Evolutionary conservation across 2,329 filamentous ascomycete species (phyloP).

Genomic region (Exophiala sp.): DNA sequence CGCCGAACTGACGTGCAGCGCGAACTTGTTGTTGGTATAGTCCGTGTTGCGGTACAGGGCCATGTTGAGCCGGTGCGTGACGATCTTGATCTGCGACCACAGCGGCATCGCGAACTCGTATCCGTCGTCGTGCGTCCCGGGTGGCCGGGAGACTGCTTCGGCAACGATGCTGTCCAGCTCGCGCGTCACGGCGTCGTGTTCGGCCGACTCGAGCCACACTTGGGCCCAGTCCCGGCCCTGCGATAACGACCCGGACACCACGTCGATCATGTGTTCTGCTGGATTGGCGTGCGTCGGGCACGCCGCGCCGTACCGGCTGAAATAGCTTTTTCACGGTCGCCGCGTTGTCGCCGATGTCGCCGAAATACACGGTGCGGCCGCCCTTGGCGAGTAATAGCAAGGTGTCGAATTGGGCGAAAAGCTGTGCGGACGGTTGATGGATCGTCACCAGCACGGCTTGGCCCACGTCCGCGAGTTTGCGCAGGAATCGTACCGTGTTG

Average conservation of each 20-base stretch:
- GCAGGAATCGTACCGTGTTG: slow-evolving; percentile 60
- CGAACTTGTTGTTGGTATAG: slow-evolving; percentile 60
- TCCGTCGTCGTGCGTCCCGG: slow-evolving; percentile 39
- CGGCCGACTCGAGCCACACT: slow-evolving; percentile 61
- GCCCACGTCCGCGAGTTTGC: slow-evolving; percentile 58
- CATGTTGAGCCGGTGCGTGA: slow-evolving; percentile 62
- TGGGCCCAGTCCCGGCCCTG: slow-evolving; percentile 62
- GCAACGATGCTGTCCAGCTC: slow-evolving; percentile 61
- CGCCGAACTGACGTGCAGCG: slow-evolving; percentile 48
- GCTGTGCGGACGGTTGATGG: slow-evolving; percentile 60
- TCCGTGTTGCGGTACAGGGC: slow-evolving; percentile 61
- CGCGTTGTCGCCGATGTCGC: slow-evolving; percentile 60
- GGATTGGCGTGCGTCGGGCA: slow-evolving; percentile 58
- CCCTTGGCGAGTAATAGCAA: slow-evolving; percentile 60
- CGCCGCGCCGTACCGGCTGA: slow-evolving; percentile 56
- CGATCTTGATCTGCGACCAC: slow-evolving; percentile 56
- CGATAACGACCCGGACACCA: slow-evolving; percentile 45
- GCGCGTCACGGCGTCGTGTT: slow-evolving; percentile 51
- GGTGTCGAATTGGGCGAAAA: slow-evolving; percentile 66
- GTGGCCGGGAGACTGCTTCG: slow-evolving; percentile 39
- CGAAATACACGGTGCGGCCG: slow-evolving; percentile 67
- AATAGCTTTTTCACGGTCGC: slow-evolving; percentile 60
- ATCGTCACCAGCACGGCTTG: slow-evolving; percentile 67
- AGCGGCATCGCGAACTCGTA: slow-evolving; percentile 62
- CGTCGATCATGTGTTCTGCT: slow-evolving; percentile 43